Evolutionary conservation across 2,329 filamentous ascomycete species (phyloP), one percentile per base, ranked within the genome.

Genomic region (Arachnopeziza araneosa): DNA sequence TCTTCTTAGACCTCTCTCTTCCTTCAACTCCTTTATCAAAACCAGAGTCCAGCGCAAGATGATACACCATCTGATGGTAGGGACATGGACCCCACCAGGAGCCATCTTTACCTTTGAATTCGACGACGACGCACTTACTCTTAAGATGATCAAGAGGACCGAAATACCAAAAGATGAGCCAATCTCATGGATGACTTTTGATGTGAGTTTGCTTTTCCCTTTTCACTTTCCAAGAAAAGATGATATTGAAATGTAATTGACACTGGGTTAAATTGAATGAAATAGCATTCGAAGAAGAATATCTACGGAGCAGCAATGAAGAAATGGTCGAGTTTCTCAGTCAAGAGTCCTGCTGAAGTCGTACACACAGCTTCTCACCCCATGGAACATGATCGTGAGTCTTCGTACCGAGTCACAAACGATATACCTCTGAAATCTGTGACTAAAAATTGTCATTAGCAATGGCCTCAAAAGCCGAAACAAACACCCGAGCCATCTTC

Each of bases 231-330:
- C 21, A 14, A 19, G 26, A 9, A 30, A 30, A 9, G 4, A 30
- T n/a, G 26, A 30, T 30, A 9, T 30, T 30, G 26, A 9, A 30
- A 30, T 30, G 4, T 4, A 30, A 5, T 30, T 30, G 26, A 30
- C 26, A 30, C 9, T 30, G 26, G 26, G 9, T 9, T 30, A 9
- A 30, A 4, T 9, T 30, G 26, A 30, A 30, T 30, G 26, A 30
- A 30, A 30, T 71, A 93, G 87, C 90, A 96, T 75, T 78, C 82
- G 63, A 89, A 88, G 71, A 93, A 91, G 75, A 88, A 89, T 73
- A 87, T 96, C 62, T 96, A 96, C 74, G 91, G 91, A 69, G 87
- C 91, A 2, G 90, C 90, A 62, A 95, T 95, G 90, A 96, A 96
- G 80, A 93, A 92, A 74, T 96, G 91, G 90, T 88, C 88, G 55